Conservation (phyloP, 495 filamentous ascomycete genomes). For the Astrothelium macrocarpum region DNA sequence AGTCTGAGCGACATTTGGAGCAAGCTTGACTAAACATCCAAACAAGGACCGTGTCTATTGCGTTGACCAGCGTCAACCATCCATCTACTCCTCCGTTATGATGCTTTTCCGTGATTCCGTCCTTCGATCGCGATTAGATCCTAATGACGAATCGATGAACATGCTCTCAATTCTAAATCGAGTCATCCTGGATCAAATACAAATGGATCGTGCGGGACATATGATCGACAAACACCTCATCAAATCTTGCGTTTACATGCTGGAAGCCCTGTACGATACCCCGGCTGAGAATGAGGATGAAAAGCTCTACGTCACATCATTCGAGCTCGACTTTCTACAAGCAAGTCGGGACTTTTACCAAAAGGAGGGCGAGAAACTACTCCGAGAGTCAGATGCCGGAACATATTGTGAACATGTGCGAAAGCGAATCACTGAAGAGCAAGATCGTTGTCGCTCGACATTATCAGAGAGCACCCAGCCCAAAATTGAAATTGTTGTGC, state of each 20-base stretch:
- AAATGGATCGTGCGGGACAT: conserved; percentile 84
- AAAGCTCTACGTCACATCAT: conserved; percentile 74
- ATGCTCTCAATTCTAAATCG: conserved; percentile 65
- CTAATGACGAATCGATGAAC: conserved; percentile 35
- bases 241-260: conserved; percentile 76
- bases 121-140: conserved; percentile 41
- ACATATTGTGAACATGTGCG: conserved; percentile 73
- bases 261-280: conserved; percentile 81
- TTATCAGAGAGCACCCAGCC: conserved; percentile 56
- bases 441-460: conserved; percentile 68
- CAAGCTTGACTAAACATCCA: not conserved
- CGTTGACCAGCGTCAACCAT: conserved; percentile 57
- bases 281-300: conserved; percentile 60
- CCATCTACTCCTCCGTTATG: conserved; percentile 77
- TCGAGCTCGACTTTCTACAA: conserved; percentile 68
- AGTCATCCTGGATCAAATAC: conserved; percentile 81
- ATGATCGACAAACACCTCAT: conserved; percentile 77
- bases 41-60: conserved; percentile 66
- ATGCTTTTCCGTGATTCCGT: conserved; percentile 79
- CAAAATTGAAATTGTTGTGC: conserved; percentile 70
- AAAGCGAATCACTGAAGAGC: conserved; percentile 68
- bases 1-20: conserved; percentile 18
- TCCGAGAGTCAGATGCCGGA: conserved; percentile 70
- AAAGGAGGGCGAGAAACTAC: conserved; percentile 58
- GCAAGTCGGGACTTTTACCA: conserved; percentile 67